phyloP scores from a whole-genome alignment of 1,284 basidiomycete species.

The Neolentinus lepideus region DNA sequence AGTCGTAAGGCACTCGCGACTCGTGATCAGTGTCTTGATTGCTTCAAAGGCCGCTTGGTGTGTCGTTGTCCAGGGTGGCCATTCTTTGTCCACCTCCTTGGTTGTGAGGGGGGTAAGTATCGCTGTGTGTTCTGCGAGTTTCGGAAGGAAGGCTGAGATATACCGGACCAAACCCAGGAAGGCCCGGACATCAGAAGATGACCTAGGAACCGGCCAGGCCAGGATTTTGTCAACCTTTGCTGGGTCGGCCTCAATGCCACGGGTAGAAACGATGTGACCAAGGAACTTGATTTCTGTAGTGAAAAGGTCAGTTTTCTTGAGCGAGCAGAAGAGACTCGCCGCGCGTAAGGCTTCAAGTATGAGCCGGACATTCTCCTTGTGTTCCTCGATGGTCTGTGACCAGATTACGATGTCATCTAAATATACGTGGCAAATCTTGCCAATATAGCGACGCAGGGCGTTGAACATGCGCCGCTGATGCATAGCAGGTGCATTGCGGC shows the following conservation, averaged over 20 bases:
- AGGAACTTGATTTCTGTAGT: slow-evolving; percentile 14
- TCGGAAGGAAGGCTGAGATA: slow-evolving; percentile 25
- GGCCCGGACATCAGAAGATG: slow-evolving; percentile 18
- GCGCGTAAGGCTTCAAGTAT: slow-evolving; percentile 19
- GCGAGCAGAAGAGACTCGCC: slow-evolving; percentile 18
- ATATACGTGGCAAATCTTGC: slow-evolving; percentile 32
- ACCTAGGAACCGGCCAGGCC: slow-evolving; percentile 25
- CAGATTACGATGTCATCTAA: slow-evolving; percentile 39
- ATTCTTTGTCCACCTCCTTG: slow-evolving; percentile 16
- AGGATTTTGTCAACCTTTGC: slow-evolving; percentile 24
- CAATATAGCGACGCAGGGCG: slow-evolving; percentile 23
- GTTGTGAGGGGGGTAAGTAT: slow-evolving; percentile 25
- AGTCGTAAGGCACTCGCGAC: slow-evolving; percentile 19
- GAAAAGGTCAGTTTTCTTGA: slow-evolving; percentile 21
- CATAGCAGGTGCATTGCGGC: slow-evolving; percentile 27
- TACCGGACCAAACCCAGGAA: slow-evolving; percentile 33
- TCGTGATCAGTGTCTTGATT: slow-evolving; percentile 26
- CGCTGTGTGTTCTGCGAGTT: slow-evolving; percentile 22
- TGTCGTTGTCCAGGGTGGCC: slow-evolving; percentile 22
- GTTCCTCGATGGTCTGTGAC: slow-evolving; percentile 27
- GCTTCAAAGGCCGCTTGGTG: slow-evolving; percentile 28
- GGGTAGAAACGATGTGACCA: slow-evolving; percentile 15
- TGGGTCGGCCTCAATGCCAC: slow-evolving; percentile 18
- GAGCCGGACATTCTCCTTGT: slow-evolving; percentile 20
- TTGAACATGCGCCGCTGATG: slow-evolving; percentile 27